Evolutionary conservation across 2,329 filamentous ascomycete species (phyloP), one percentile per base, ranked within the genome.

Genomic region (Botryotinia globosa): DNA sequence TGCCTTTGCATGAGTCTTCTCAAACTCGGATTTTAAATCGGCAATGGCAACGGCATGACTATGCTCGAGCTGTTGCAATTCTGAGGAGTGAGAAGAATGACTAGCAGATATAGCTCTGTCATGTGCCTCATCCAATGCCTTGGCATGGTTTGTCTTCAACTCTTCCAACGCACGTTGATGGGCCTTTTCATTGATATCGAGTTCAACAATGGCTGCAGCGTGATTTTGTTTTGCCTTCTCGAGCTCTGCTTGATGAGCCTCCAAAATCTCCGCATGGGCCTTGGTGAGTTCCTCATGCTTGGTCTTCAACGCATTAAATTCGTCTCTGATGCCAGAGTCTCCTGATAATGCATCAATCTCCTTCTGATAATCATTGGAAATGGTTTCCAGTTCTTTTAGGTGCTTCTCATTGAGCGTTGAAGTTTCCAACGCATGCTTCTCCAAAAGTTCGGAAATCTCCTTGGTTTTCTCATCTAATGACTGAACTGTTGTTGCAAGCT

Each of bases 261-360:
- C 65, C 48, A 72, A 72, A 7, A 73, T 67, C 29, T 76, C 75
- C 1, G 78, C 75, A 59, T 82, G 82, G 10, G 81, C 79, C 18
- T 81, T 75, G 74, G 82, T 80, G 39, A 83, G 75, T 58, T 88
- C 87, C 18, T 83, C 83, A 79, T 90, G 86, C 79, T 89, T 85
- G 8, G 80, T 80, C 78, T 90, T 87, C 9, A 91, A 84, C 54
- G 88, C 87, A 73, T 89, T 85, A 74, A 87, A 90, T 80, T 90
- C 88, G 75, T 87, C 86, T 82, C 89, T 90, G 81, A 89, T 89
- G 79, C 87, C 87, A 22, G 89, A 88, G 74, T 91, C 88, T 34
- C 88, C 88, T 72, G 86, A 85, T 25, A 90, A 85, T 73, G 86
- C 86, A 77, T 90, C 88, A 71, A 91, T 90, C 79, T 91, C 88